phyloP scores from a whole-genome alignment of 768 basidiomycete species.

The Xerocomus brunneocitrinus region DNA sequence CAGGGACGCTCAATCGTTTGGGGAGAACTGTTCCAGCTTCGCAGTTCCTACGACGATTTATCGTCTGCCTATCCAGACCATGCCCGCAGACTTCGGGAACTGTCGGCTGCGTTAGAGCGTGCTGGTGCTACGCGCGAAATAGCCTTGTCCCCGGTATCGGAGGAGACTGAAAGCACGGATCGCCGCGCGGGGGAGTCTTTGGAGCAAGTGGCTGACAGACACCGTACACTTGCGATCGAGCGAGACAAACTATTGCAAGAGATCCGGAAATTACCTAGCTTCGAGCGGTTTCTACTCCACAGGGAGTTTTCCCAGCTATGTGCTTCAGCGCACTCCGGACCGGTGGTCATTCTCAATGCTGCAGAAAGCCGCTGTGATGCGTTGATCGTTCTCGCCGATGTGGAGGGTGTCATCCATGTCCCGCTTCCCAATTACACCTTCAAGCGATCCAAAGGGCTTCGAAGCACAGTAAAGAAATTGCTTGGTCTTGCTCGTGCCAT shows the following conservation, averaged over 20 bases:
- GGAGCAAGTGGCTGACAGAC: background rate
- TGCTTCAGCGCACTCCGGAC: conserved; percentile 17
- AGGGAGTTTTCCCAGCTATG: conserved; percentile 8
- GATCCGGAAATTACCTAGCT: conserved; percentile 1
- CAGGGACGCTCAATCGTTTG: conserved; percentile 14
- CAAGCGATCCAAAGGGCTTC: background rate
- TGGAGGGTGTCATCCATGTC: conserved; percentile 1
- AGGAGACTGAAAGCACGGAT: background rate
- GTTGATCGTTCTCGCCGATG: conserved; percentile 3
- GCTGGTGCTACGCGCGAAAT: background rate
- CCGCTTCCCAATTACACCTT: conserved; percentile 2
- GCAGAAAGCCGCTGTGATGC: conserved; percentile 32
- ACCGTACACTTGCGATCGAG: conserved; percentile 4
- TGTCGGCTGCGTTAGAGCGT: background rate
- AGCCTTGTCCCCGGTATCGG: background rate
- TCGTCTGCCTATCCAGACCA: conserved; percentile 3
- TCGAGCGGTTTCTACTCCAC: conserved; percentile 2
- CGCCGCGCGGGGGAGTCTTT: background rate
- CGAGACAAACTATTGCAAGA: background rate
- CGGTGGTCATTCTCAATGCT: conserved; percentile 32
- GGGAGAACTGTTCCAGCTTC: conserved; percentile 13
- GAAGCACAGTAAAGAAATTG: background rate
- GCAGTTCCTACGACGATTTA: conserved; percentile 7
- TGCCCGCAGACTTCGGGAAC: background rate
- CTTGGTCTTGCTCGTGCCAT: background rate